Percentiles rank a stretch among this genome's conserved stretches.
These are phyloP conservation scores for Glomus cerebriforme DNA, from an alignment of 192 early-diverging fungal genomes.

Conservation along the genomic window DNA sequence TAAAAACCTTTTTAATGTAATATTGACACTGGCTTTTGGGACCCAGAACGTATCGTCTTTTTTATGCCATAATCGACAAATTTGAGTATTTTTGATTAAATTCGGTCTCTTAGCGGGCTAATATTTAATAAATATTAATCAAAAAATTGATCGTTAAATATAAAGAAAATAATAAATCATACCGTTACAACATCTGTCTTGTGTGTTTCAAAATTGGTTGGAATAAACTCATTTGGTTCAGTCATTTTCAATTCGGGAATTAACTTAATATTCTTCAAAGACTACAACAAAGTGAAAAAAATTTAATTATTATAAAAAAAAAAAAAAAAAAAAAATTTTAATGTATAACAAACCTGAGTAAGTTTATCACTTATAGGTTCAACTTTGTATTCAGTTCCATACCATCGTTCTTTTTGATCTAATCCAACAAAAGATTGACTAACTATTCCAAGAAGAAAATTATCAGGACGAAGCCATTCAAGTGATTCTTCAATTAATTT, in stretches of 20 bases:
- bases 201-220: conserved; percentile 71
- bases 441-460: conserved; percentile 40
- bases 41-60: conserved; percentile 91
- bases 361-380: conserved; percentile 51
- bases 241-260: conserved; percentile 39
- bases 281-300: conserved; percentile 16
- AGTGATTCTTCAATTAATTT: conserved; percentile 66
- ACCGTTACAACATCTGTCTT: conserved; percentile 33
- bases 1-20: conserved; percentile 45
- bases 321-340: too few species aligned
- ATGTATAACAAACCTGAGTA: conserved; percentile 38
- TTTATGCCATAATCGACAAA: conserved; percentile 85
- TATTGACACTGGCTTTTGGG: conserved; percentile 77
- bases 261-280: conserved; percentile 29
- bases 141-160: background rate
- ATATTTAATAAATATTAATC: background rate
- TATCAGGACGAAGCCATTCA: conserved; percentile 43
- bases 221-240: conserved; percentile 77
- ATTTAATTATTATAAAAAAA: too few species aligned
- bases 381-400: conserved; percentile 77
- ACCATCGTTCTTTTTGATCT: conserved; percentile 69
- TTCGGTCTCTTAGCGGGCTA: conserved; percentile 42
- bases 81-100: conserved; percentile 60
- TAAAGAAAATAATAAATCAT: too few species aligned
- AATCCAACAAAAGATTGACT: conserved; percentile 32